Conservation (phyloP, 1,139 yeast genomes). For the Blastobotrys apis region DNA sequence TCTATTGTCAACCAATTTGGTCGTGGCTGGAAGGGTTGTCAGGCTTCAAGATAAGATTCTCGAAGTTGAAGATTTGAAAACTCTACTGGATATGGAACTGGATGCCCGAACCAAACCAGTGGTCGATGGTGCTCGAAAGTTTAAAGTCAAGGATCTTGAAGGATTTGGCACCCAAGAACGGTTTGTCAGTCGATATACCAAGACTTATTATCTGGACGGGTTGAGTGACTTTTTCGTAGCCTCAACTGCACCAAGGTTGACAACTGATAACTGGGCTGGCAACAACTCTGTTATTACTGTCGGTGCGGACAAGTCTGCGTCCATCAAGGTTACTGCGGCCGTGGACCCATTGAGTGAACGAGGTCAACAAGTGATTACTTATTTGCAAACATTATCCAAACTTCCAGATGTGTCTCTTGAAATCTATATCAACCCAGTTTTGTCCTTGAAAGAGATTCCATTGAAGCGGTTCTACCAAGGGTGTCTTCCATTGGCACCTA, state of each 20-base stretch:
- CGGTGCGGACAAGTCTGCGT: slow-evolving; percentile 22
- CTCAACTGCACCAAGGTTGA: slow-evolving; percentile 16
- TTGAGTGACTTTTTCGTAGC: slow-evolving; percentile 16
- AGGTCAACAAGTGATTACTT: slow-evolving; percentile 58
- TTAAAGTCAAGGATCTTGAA: slow-evolving; percentile 10
- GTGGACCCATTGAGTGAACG: slow-evolving; percentile 69
- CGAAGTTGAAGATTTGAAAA: slow-evolving; percentile 18
- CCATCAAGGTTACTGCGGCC: slow-evolving; percentile 50
- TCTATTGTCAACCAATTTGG: not conserved
- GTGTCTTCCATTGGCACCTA: slow-evolving; percentile 39
- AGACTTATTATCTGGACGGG: slow-evolving; percentile 22
- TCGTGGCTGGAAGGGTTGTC: slow-evolving; percentile 21
- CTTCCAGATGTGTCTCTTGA: slow-evolving; percentile 43
- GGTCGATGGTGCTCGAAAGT: slow-evolving; percentile 11
- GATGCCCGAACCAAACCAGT: slow-evolving; percentile 26
- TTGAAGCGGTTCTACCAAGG: slow-evolving; percentile 59
- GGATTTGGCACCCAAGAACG: slow-evolving; percentile 24
- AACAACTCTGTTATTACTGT: slow-evolving; percentile 21
- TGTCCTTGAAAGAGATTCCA: slow-evolving; percentile 42
- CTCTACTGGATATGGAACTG: slow-evolving; percentile 30
- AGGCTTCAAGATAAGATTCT: slow-evolving; percentile 5
- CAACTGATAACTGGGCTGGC: slow-evolving; percentile 21
- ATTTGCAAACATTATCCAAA: slow-evolving; percentile 44
- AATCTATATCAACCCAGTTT: slow-evolving; percentile 58
- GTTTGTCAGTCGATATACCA: slow-evolving; percentile 23